Conservation (phyloP, 495 filamentous ascomycete species). For the Podospora appendiculata region DNA sequence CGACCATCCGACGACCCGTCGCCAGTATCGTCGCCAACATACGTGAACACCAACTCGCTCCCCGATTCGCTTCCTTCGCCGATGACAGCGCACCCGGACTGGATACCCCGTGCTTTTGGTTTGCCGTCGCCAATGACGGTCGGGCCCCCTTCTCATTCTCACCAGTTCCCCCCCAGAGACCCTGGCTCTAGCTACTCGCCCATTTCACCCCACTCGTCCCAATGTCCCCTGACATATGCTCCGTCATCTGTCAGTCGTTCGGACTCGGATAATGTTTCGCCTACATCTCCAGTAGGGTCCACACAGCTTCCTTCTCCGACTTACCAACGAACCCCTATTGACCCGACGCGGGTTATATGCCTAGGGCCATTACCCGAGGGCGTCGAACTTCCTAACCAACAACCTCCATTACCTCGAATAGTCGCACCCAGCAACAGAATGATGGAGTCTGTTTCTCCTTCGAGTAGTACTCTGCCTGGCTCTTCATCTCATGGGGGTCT, state of each 20-base stretch:
- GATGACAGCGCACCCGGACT: slow-evolving; percentile 34
- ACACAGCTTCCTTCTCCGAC: slow-evolving; percentile 24
- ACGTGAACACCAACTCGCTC: slow-evolving; percentile 29
- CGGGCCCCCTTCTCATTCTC: slow-evolving; percentile 19
- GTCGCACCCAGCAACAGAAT: slow-evolving; percentile 24
- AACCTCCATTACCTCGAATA: slow-evolving; percentile 27
- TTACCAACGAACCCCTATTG: slow-evolving; percentile 39
- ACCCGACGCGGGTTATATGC: slow-evolving; percentile 42
- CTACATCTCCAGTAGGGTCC: slow-evolving; percentile 19
- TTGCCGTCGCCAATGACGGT: slow-evolving; percentile 33
- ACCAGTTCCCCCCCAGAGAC: slow-evolving; percentile 7
- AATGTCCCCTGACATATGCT: slow-evolving; percentile 21
- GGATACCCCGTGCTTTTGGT: slow-evolving; percentile 28
- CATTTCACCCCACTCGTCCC: slow-evolving; percentile 23
- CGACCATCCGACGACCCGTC: slow-evolving; percentile 30
- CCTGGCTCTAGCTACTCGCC: slow-evolving; percentile 25
- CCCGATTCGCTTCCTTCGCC: slow-evolving; percentile 37
- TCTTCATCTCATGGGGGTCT: slow-evolving; percentile 5
- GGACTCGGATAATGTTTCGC: slow-evolving; percentile 21
- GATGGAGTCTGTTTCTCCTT: slow-evolving; percentile 1
- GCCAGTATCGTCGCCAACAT: slow-evolving; percentile 33
- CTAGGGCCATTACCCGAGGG: slow-evolving; percentile 43
- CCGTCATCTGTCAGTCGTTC: slow-evolving; percentile 28
- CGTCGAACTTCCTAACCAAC: slow-evolving; percentile 33
- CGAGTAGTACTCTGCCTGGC: slow-evolving; percentile 12